Conservation (phyloP, 805 yeast species). For the Ogataea pini region DNA sequence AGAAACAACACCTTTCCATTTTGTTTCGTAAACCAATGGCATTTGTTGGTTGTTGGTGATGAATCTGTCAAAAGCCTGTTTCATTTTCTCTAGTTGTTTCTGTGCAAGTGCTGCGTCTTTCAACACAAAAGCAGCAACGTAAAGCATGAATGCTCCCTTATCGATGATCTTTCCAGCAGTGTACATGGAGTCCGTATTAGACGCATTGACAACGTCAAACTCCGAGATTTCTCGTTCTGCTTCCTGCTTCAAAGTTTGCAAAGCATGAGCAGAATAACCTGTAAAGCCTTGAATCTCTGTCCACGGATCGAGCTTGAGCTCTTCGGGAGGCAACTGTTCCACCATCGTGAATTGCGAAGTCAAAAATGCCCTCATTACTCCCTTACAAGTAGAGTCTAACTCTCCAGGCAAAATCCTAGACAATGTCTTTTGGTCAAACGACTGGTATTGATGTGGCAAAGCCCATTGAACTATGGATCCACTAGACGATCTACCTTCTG, state of each 20-base stretch:
- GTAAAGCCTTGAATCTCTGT: conserved; percentile 44
- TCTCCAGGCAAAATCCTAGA: conserved; percentile 23
- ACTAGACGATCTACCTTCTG: conserved; percentile 25
- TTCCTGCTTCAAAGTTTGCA: conserved; percentile 43
- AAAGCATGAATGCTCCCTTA: conserved; percentile 85
- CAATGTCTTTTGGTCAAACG: conserved; percentile 32
- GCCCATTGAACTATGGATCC: conserved; percentile 44
- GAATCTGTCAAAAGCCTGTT: conserved; percentile 69
- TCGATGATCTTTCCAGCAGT: conserved; percentile 85
- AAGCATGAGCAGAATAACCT: conserved; percentile 38
- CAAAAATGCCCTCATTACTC: conserved; percentile 48
- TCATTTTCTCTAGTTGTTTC: conserved; percentile 55
- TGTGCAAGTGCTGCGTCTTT: conserved; percentile 53
- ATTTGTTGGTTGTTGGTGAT: conserved; percentile 64
- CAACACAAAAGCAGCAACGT: conserved; percentile 67
- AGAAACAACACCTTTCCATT: conserved; percentile 79
- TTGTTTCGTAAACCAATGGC: conserved; percentile 77
- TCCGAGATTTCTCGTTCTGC: conserved; percentile 55
- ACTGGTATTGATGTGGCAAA: conserved; percentile 53
- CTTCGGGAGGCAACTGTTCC: conserved; percentile 33
- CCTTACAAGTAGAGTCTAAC: conserved; percentile 57
- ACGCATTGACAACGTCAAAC: conserved; percentile 53
- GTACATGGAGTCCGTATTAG: conserved; percentile 84
- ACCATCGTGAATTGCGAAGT: conserved; percentile 35
- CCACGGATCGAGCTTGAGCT: conserved; percentile 59